Evolutionary conservation across 2,329 filamentous ascomycete species (phyloP).

Genomic region (Colletotrichum spinosum): DNA sequence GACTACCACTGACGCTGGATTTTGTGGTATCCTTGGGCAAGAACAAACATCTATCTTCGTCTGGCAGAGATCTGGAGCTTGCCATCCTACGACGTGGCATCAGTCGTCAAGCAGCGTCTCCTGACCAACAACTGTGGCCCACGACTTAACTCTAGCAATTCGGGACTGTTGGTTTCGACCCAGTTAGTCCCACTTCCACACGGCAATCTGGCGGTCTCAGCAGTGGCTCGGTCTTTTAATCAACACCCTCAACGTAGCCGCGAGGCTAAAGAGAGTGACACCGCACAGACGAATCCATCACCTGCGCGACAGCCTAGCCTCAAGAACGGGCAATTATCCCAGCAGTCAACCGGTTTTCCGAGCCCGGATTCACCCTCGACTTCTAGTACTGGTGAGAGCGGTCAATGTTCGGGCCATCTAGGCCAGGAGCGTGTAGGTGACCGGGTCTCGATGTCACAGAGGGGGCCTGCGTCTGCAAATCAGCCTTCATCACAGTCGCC

Average conservation of each 20-base stretch:
- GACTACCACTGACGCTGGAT: background rate
- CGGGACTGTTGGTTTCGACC: conserved; percentile 39
- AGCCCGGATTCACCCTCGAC: conserved; percentile 12
- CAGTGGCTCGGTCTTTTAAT: conserved; percentile 36
- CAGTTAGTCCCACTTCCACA: conserved; percentile 36
- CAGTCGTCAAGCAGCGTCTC: conserved; percentile 17
- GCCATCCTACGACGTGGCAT: conserved; percentile 1
- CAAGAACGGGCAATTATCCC: conserved; percentile 13
- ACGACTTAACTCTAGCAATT: conserved; percentile 16
- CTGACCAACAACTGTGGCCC: background rate
- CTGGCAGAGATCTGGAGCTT: background rate
- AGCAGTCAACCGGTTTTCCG: conserved; percentile 6
- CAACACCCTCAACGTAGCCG: conserved; percentile 37
- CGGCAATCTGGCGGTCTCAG: conserved; percentile 38
- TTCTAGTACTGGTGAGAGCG: conserved; percentile 39
- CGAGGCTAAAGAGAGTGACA: conserved; percentile 40
- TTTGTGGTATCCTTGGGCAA: no score
- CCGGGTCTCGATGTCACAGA: conserved; percentile 74
- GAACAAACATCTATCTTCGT: background rate
- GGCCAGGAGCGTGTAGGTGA: conserved; percentile 65
- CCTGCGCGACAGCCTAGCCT: conserved; percentile 17
- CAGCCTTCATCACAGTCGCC: conserved; percentile 60
- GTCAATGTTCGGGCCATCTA: conserved; percentile 70
- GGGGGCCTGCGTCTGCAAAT: conserved; percentile 66
- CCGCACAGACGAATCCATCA: conserved; percentile 36